Conservation (phyloP, 2,329 filamentous ascomycete species). For the Claviceps purpurea region DNA sequence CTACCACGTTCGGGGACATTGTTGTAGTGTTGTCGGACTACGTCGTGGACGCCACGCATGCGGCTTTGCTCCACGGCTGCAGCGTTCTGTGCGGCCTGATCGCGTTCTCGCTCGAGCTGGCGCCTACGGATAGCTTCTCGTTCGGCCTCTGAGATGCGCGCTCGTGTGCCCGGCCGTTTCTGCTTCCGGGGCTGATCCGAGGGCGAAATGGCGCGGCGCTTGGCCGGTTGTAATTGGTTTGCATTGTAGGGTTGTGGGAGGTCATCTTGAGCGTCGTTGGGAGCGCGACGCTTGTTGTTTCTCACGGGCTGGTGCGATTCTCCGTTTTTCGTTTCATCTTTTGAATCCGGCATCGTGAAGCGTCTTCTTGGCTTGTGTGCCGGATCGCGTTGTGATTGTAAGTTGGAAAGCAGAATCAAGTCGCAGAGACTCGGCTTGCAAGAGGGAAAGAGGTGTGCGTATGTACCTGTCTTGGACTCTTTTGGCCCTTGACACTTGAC, state of each 20-base stretch:
- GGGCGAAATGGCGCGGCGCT: constrained; percentile 42
- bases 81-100: constrained; percentile 23
- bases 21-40: constrained; percentile 92
- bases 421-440: too few relatives aligned
- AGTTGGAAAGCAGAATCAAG: background rate
- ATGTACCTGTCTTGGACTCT: too few relatives aligned
- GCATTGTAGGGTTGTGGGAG: constrained; percentile 49
- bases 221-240: constrained; percentile 42
- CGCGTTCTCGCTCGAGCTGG: constrained; percentile 42
- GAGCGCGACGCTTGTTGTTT: constrained; percentile 19
- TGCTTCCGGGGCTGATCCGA: constrained; percentile 48
- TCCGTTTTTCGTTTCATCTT: background rate
- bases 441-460: too few relatives aligned
- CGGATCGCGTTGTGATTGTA: background rate
- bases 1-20: constrained; percentile 83
- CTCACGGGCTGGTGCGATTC: constrained; percentile 3
- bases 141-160: constrained; percentile 53
- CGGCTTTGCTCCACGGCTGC: constrained; percentile 25
- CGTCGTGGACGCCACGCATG: constrained; percentile 54
- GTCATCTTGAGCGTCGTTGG: constrained; percentile 25
- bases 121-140: constrained; percentile 53
- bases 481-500: too few relatives aligned
- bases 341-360: background rate
- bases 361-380: background rate
- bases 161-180: constrained; percentile 54